Evolutionary conservation across 345 rosid species (phyloP).

Genomic region (Hypericum perforatum): DNA sequence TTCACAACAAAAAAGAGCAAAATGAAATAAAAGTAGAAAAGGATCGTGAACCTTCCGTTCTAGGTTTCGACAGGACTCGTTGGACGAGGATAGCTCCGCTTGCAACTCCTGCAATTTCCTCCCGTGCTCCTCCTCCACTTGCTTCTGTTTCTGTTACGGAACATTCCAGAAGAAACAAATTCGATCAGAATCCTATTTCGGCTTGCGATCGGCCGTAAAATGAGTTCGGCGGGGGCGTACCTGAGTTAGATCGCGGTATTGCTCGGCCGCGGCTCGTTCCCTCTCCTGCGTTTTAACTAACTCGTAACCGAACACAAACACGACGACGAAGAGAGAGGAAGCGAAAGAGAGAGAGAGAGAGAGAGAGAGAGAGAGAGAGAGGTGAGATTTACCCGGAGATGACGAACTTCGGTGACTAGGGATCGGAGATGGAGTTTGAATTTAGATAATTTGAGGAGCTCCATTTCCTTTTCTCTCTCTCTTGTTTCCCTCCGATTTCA

Average conservation of each 20-base stretch:
- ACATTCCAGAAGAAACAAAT: slow-evolving; percentile 3
- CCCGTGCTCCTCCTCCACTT: slow-evolving; percentile 55
- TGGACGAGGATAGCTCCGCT: slow-evolving; percentile 42
- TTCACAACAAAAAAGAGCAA: slow-evolving; percentile 22
- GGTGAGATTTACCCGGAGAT: slow-evolving; percentile 39
- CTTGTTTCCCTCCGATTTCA: too few species aligned
- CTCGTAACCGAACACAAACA: background rate
- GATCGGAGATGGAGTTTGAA: slow-evolving; percentile 73
- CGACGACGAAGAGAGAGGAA: background rate
- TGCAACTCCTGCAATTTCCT: slow-evolving; percentile 49
- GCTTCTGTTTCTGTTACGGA: slow-evolving; percentile 56
- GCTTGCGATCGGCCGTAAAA: too few species aligned
- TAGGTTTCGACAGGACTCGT: slow-evolving; percentile 41
- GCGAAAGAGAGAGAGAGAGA: background rate
- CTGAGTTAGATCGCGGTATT: slow-evolving; percentile 39
- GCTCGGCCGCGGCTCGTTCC: slow-evolving; percentile 47
- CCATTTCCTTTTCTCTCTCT: slow-evolving; percentile 34
- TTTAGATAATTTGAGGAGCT: slow-evolving; percentile 67
- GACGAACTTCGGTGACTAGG: slow-evolving; percentile 50
- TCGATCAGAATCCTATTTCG: too few species aligned
- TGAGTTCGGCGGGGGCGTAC: slow-evolving; percentile 8
- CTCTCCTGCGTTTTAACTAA: slow-evolving; percentile 29
- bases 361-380: slow-evolving; percentile 9
- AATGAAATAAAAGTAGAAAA: background rate
- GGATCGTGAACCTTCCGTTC: slow-evolving; percentile 42